These are phyloP conservation scores for Candida ovalis DNA, from an alignment of 805 yeast genomes.

Conservation along the genomic window DNA sequence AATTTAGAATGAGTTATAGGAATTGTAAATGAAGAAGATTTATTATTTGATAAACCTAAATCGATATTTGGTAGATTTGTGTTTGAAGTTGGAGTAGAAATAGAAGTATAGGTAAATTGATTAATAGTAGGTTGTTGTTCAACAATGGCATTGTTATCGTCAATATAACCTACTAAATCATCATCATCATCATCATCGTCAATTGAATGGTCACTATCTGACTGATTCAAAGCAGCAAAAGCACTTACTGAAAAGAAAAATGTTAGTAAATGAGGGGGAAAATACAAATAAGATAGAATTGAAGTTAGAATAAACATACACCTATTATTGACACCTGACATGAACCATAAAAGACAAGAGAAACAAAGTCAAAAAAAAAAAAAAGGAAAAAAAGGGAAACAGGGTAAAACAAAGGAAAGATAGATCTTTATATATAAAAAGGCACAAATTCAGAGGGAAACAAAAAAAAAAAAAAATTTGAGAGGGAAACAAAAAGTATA, in stretches of 20 bases:
- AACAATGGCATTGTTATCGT: background rate
- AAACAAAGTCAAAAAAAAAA: too few species aligned
- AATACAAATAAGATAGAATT: background rate
- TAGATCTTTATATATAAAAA: too few species aligned
- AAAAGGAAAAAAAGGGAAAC: too few species aligned
- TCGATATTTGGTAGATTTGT: slow-evolving; percentile 1
- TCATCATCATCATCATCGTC: background rate
- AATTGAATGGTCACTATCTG: slow-evolving; percentile 12
- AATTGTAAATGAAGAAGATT: slow-evolving; percentile 7
- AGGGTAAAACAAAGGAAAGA: too few species aligned
- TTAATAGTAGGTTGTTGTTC: background rate
- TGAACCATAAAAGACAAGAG: too few species aligned
- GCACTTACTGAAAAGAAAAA: slow-evolving; percentile 23
- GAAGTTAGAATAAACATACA: background rate
- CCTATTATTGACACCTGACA: too few species aligned
- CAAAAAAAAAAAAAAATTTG: too few species aligned
- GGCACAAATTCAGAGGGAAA: too few species aligned
- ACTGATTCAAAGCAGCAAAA: slow-evolving; percentile 30
- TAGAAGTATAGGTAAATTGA: slow-evolving; percentile 2
- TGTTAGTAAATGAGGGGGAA: background rate
- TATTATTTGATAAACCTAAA: background rate
- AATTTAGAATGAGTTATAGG: slow-evolving; percentile 32
- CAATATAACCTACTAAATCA: background rate
- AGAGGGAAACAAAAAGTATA: too few species aligned
- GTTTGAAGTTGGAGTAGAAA: background rate